phyloP scores from a whole-genome alignment of 1,284 basidiomycete species.

The Leccinum angustisporum region DNA sequence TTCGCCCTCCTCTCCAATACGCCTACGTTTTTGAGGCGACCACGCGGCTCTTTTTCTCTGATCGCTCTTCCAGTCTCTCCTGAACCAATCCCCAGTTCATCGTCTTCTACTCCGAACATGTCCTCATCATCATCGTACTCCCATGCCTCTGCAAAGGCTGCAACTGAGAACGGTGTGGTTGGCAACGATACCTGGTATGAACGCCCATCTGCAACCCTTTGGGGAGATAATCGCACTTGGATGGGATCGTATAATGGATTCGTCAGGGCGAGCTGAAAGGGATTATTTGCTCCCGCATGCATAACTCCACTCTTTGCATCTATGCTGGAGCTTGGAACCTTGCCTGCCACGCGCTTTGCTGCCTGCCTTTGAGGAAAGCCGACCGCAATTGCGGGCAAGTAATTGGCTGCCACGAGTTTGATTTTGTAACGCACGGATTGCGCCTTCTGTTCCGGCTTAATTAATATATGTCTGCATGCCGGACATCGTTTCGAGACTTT shows the following conservation, averaged over 20 bases:
- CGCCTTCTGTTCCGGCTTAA: constrained; percentile 97
- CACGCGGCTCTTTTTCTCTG: constrained; percentile 43
- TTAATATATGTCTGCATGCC: constrained; percentile 91
- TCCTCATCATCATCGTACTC: constrained; percentile 93
- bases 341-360: constrained; percentile 48
- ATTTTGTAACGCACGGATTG: constrained; percentile 95
- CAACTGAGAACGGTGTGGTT: constrained; percentile 73
- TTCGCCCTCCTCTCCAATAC: constrained; percentile 86
- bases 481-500: constrained; percentile 96
- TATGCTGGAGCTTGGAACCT: constrained; percentile 40
- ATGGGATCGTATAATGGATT: constrained; percentile 96
- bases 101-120: constrained; percentile 75
- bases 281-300: constrained; percentile 75
- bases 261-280: constrained; percentile 85
- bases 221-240: constrained; percentile 77
- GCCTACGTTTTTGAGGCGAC: constrained; percentile 68
- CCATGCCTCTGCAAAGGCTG: constrained; percentile 91
- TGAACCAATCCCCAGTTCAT: constrained; percentile 49
- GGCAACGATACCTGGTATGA: constrained; percentile 76
- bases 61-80: constrained; percentile 34
- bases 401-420: constrained; percentile 92
- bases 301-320: constrained; percentile 49
- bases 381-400: constrained; percentile 85
- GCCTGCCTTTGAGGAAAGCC: constrained; percentile 58
- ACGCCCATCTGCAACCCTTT: constrained; percentile 47